Conservation (phyloP, 2,329 filamentous ascomycete species). For the Colletotrichum aenigma region DNA sequence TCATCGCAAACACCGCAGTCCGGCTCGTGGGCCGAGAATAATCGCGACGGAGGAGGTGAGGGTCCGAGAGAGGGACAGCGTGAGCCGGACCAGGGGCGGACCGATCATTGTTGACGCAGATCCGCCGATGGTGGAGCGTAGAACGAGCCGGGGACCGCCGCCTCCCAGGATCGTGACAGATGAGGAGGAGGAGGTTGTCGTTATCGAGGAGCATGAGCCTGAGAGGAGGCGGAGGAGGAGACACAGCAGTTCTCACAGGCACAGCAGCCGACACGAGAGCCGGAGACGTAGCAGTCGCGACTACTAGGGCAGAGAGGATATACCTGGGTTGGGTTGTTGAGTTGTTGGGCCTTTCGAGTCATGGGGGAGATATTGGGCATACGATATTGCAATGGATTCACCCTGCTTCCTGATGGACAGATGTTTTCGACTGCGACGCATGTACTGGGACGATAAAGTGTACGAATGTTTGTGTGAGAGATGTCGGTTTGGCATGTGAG, state of each 20-base stretch:
- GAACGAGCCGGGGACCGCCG: slow-evolving; percentile 21
- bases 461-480: not conserved
- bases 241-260: not conserved
- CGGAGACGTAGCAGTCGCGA: slow-evolving; percentile 13
- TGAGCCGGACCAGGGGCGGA: slow-evolving; percentile 2
- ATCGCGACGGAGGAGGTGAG: slow-evolving; percentile 33
- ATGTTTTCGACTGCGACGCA: not conserved
- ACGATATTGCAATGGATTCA: not conserved
- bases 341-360: not conserved
- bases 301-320: not conserved
- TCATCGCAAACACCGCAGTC: slow-evolving; percentile 15
- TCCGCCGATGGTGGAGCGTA: slow-evolving; percentile 22
- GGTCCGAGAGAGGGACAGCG: slow-evolving; percentile 22
- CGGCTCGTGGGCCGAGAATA: slow-evolving; percentile 14
- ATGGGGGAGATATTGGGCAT: not conserved
- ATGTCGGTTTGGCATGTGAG: not conserved
- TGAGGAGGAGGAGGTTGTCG: slow-evolving; percentile 33
- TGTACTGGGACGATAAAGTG: not conserved
- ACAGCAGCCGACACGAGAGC: not conserved
- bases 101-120: slow-evolving; percentile 30
- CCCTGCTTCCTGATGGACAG: not conserved
- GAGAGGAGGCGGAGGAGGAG: slow-evolving; percentile 25
- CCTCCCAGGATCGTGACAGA: slow-evolving; percentile 31
- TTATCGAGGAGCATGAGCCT: slow-evolving; percentile 38
- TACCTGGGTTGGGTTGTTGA: not conserved